phyloP scores from a whole-genome alignment of 257 asterid species.

The Solanum acaule region DNA sequence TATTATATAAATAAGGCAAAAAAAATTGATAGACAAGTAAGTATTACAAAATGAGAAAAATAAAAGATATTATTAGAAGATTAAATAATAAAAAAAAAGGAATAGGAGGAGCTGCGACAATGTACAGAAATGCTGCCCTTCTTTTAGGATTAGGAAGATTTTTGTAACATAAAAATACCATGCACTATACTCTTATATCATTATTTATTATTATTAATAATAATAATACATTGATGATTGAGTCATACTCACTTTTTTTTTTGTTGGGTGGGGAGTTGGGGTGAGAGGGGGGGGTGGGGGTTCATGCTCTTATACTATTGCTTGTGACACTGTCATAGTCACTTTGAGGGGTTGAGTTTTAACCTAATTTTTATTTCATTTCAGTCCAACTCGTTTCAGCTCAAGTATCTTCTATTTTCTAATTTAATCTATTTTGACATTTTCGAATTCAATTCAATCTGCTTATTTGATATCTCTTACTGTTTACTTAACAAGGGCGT shows the following conservation, averaged over 20 bases:
- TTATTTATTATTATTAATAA: background rate
- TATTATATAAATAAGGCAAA: fast-evolving
- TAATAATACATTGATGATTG: background rate
- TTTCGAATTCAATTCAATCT: too few relatives aligned
- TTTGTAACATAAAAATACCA: slow-evolving; percentile 17
- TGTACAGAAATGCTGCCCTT: slow-evolving; percentile 38
- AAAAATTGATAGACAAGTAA: too few relatives aligned
- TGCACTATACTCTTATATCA: background rate
- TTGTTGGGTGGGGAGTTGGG: background rate
- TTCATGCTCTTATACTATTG: background rate
- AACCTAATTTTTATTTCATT: too few relatives aligned
- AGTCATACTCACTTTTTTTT: background rate
- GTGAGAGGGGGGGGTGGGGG: background rate
- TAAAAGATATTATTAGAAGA: background rate
- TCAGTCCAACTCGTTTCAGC: fast-evolving
- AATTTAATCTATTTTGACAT: too few relatives aligned
- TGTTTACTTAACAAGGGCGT: too few relatives aligned
- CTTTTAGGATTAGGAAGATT: slow-evolving; percentile 21
- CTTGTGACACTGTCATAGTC: background rate
- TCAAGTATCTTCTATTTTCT: too few relatives aligned
- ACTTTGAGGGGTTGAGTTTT: background rate
- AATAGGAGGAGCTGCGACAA: slow-evolving; percentile 12
- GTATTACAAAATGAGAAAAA: background rate
- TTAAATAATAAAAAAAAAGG: too few relatives aligned
- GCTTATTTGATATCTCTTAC: too few relatives aligned